Percentiles rank a stretch among this genome's conserved stretches.
These are phyloP conservation scores for Priceomyces haplophilus DNA, from an alignment of 805 yeast species.

Conservation along the genomic window DNA sequence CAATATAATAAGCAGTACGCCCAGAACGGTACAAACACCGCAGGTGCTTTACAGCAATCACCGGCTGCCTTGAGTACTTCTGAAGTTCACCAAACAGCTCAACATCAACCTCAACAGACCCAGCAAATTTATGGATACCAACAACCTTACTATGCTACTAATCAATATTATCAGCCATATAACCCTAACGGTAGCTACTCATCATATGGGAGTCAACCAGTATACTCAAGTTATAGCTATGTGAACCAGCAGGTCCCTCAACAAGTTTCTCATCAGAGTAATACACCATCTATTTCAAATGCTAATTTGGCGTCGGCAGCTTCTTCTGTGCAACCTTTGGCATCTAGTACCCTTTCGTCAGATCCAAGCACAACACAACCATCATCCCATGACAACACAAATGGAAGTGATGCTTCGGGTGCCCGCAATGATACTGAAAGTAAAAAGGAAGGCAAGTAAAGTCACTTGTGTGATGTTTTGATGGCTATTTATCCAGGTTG, in stretches of 20 bases:
- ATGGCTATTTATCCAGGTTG: too few species aligned
- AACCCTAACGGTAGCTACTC: constrained; percentile 15
- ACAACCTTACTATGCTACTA: constrained; percentile 22
- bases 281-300: constrained; percentile 2
- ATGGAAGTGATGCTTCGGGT: constrained; percentile 3
- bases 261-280: constrained; percentile 8
- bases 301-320: constrained; percentile 3
- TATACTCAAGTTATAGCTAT: constrained; percentile 14
- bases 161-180: constrained; percentile 22
- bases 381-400: constrained; percentile 4
- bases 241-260: constrained; percentile 14
- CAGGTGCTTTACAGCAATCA: constrained; percentile 10
- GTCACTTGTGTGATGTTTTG: not conserved
- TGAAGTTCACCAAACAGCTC: constrained; percentile 6
- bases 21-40: constrained; percentile 8
- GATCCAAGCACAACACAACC: constrained; percentile 3
- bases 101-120: constrained; percentile 10
- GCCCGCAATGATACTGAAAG: constrained; percentile 1
- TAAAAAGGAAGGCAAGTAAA: constrained; percentile 3
- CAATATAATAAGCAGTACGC: constrained; percentile 13
- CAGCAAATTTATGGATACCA: constrained; percentile 21
- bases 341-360: constrained; percentile 3
- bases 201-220: constrained; percentile 15
- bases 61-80: constrained; percentile 6
- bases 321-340: constrained; percentile 4